Evolutionary conservation across 768 basidiomycete species (phyloP).

Genomic region (Favolaschia claudopus): DNA sequence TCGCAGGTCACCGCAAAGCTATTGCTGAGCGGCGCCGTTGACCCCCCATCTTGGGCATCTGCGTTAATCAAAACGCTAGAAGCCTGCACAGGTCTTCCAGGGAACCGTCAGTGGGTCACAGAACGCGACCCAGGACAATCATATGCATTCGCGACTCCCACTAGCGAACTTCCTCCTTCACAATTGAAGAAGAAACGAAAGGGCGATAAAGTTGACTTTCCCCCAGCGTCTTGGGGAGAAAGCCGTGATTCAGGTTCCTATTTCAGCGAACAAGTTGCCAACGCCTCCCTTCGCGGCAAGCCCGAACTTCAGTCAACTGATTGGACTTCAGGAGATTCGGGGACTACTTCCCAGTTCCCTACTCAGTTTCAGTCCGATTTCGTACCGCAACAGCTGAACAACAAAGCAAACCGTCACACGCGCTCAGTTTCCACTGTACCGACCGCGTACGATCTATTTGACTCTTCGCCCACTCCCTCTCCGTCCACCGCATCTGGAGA

Average conservation of each 20-base stretch:
- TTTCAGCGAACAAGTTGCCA: slow-evolving; percentile 45
- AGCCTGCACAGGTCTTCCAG: slow-evolving; percentile 73
- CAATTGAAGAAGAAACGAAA: slow-evolving; percentile 59
- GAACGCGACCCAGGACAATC: slow-evolving; percentile 51
- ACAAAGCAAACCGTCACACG: slow-evolving; percentile 7
- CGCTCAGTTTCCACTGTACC: slow-evolving; percentile 23
- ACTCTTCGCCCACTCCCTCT: slow-evolving; percentile 41
- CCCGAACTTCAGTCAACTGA: slow-evolving; percentile 24
- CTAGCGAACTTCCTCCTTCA: slow-evolving; percentile 40
- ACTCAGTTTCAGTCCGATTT: slow-evolving; percentile 57
- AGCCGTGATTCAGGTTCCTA: slow-evolving; percentile 61
- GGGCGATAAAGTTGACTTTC: slow-evolving; percentile 53
- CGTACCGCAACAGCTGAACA: slow-evolving; percentile 38
- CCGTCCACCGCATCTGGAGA: slow-evolving; percentile 44
- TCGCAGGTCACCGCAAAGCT: slow-evolving; percentile 78
- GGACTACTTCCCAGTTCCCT: slow-evolving; percentile 40
- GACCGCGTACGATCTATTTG: slow-evolving; percentile 34
- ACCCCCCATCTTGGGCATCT: slow-evolving; percentile 82
- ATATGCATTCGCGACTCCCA: slow-evolving; percentile 68
- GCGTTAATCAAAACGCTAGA: slow-evolving; percentile 78
- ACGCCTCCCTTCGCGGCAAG: slow-evolving; percentile 23
- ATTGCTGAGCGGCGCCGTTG: slow-evolving; percentile 80
- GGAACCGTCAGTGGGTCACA: slow-evolving; percentile 70
- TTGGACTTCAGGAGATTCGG: slow-evolving; percentile 40
- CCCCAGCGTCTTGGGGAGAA: slow-evolving; percentile 70